Conservation (phyloP, 2,329 filamentous ascomycete genomes). For the Penicillium sp. region DNA sequence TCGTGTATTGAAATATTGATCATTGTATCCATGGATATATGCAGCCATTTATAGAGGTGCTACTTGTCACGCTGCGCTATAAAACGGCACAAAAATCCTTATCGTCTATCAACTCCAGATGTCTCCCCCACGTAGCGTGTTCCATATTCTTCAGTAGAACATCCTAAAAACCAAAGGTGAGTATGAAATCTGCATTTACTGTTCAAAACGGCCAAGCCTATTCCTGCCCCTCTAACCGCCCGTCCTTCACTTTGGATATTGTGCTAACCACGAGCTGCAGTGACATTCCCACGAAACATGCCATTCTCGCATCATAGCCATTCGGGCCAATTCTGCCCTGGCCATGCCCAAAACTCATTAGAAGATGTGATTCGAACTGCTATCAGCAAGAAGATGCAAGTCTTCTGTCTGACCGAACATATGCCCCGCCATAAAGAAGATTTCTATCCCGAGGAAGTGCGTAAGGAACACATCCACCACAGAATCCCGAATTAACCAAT, state of each 20-base stretch:
- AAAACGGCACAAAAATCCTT: slow-evolving; percentile 1
- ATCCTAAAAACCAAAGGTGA: not conserved
- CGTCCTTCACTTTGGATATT: not conserved
- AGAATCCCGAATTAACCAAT: not conserved
- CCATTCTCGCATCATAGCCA: slow-evolving; percentile 98
- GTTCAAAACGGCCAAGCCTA: not conserved
- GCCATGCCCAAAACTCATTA: slow-evolving; percentile 80
- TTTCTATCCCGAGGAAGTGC: slow-evolving; percentile 87
- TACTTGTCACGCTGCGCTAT: not conserved
- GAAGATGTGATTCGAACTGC: slow-evolving; percentile 80
- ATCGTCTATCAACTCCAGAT: slow-evolving; percentile 7
- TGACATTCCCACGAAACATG: slow-evolving; percentile 52
- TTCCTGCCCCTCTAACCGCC: not conserved
- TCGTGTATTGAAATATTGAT: not conserved
- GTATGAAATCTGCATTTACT: not conserved
- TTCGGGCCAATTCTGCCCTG: slow-evolving; percentile 92
- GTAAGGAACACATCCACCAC: not conserved
- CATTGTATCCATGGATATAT: not conserved
- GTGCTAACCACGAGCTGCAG: not conserved
- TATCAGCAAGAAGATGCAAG: slow-evolving; percentile 72
- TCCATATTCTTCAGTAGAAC: not conserved
- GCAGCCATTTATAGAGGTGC: not conserved
- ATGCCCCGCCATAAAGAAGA: slow-evolving; percentile 80
- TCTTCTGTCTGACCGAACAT: slow-evolving; percentile 88
- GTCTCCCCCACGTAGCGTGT: not conserved